Evolutionary conservation across 2,329 filamentous ascomycete species (phyloP), one percentile per base, ranked within the genome.

Genomic region (Ceratocystis variospora): DNA sequence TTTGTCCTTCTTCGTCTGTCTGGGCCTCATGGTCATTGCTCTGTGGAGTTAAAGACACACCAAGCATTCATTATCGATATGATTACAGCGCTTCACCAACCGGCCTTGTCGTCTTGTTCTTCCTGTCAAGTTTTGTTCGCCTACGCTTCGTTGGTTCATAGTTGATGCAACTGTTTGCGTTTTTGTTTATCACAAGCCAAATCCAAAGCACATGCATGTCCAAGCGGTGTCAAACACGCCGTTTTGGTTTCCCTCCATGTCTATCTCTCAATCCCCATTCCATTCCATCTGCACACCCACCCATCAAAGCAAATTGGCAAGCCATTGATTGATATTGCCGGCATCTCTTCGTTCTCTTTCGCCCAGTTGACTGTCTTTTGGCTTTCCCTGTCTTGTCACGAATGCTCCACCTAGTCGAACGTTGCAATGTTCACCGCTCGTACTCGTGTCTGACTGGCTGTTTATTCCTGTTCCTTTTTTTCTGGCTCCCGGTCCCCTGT

Each of bases 401-500:
- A 59, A 19, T 37, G 55, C 55, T 59, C 55, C 55, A 59, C 55
- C 55, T 17, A 28, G 22, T 53, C 25, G 3, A 53, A 15, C 48
- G 10, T 25, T 12, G 25, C 55, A 17, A 59, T 37, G 28, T 59
- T 59, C 55, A 59, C 55, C 55, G 55, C 55, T 59, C 48, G 48
- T 53, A 25, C 55, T 59, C 48, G 48, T 53, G 48, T 28, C 48
- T 53, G 55, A 37, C 55, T 59, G 28, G 55, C 55, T 59, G 55
- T 59, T 59, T 59, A 59, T 59, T 59, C 28, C 31, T 59, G 28
- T 59, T 59, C 28, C 53, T 37, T 57, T 59, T 59, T 59, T 59
- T 37, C 28, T 59, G 55, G 28, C 17, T 37, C 31, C 37, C n/a
- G 55, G 31, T 37, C 55, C 55, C 55, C 55, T 59, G 55, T 19